A percentile compares a stretch with the other conserved stretches of the same genome.
phyloP scores from a whole-genome alignment of 75 land plant genomes.

The Isoetes taiwanensis region DNA sequence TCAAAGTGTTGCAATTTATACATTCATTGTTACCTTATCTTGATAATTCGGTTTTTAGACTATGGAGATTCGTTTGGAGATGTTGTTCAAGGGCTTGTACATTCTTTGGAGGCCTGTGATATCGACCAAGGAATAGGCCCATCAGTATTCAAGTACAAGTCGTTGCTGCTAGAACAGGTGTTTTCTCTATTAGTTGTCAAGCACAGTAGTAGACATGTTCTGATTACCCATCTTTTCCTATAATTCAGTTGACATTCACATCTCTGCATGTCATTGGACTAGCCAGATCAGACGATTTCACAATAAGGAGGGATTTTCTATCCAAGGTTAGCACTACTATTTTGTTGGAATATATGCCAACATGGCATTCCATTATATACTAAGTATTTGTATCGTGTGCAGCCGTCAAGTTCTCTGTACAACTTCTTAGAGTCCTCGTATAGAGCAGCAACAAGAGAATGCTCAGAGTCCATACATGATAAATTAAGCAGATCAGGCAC shows the following conservation, averaged over 20 bases:
- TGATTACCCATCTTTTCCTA: not conserved
- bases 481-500: too few relatives aligned
- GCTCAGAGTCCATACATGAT: too few relatives aligned
- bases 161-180: constrained; percentile 83
- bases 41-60: too few relatives aligned
- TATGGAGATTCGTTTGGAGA: constrained; percentile 77
- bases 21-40: too few relatives aligned
- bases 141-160: constrained; percentile 66
- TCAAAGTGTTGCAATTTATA: too few relatives aligned
- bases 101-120: constrained; percentile 47
- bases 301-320: constrained; percentile 42
- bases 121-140: constrained; percentile 34
- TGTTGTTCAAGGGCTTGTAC: constrained; percentile 68
- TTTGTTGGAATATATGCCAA: too few relatives aligned
- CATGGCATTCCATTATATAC: too few relatives aligned
- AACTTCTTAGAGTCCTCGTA: too few relatives aligned
- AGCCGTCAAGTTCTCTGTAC: too few relatives aligned
- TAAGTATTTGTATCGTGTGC: too few relatives aligned
- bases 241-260: constrained; percentile 48
- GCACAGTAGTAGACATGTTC: not conserved
- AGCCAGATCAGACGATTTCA: constrained; percentile 35
- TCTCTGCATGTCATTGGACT: constrained; percentile 63
- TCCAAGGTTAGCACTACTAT: constrained; percentile 59
- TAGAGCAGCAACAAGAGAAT: too few relatives aligned
- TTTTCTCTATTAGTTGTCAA: too few relatives aligned